Evolutionary conservation across 2,329 filamentous ascomycete genomes (phyloP), one percentile per base, ranked within the genome.

Genomic region (Erysiphe neolycopersici): DNA sequence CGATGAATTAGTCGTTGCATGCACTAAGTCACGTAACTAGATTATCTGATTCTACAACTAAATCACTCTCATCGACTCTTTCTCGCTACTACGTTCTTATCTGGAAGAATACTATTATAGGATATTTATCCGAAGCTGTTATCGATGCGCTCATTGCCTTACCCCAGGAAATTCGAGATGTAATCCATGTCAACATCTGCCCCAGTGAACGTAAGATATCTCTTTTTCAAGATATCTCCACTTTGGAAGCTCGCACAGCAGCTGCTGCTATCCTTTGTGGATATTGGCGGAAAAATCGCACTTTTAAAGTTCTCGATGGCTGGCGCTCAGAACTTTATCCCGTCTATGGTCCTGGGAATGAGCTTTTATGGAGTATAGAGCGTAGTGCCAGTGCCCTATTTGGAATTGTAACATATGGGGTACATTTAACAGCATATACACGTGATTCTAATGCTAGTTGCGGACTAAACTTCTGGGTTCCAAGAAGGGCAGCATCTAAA

Each of bases 301-400:
- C 70, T 1, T 95, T 95, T 56, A 64, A 71, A 35, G 65, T 92
- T 0, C 66, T 95, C 14, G 64, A 64, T 16, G 79, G 79, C 46
- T 93, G 84, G 84, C 69, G 83, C 37, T 63, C 81, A 53, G 84
- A 93, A 59, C 61, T 73, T 14, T 92, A 83, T 63, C 76, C 82
- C 0, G 71, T 92, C 8, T 89, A 83, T 53, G 71, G 68, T 0
- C 69, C 61, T 0, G 60, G 67, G 13, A 68, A 69, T 31, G 65
- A 71, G 47, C 55, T 81, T 9, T 61, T 87, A 3, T 78, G 81
- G 57, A 77, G 69, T 57, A 71, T 87, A 57, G 84, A 93, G 58
- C 68, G 84, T n/a, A 66, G 69, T 14, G 82, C 78, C 5, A 71
- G 71, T 45, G 71, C 76, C 0, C 62, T 93, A 9, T 74, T 92